Evolutionary conservation across 176 grass and related monocot genomes (phyloP).

Genomic region (Cymbopogon citratus): DNA sequence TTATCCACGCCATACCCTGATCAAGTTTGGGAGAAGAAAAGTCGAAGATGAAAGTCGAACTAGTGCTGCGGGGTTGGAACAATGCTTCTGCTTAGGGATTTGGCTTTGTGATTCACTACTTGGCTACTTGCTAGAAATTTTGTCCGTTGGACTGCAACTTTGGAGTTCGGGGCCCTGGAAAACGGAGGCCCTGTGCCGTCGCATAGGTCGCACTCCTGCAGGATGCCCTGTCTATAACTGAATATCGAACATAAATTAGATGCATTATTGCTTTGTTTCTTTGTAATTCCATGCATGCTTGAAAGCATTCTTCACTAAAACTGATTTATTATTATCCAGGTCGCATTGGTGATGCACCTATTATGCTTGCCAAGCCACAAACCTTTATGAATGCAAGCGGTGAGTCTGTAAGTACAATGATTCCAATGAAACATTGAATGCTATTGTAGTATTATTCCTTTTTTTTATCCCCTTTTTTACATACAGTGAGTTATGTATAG

Average conservation of each 20-base stretch:
- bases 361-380: conserved; percentile 92
- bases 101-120: neutral
- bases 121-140: neutral
- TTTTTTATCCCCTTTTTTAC: neutral
- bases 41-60: neutral
- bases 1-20: neutral
- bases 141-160: neutral
- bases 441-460: too few relatives aligned
- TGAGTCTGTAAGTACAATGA: conserved; percentile 95
- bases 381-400: conserved; percentile 99
- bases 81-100: neutral
- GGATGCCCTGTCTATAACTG: neutral
- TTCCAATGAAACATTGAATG: neutral
- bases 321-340: conserved; percentile 36
- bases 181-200: neutral
- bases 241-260: neutral
- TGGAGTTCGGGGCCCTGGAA: neutral
- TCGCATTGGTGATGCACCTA: conserved; percentile 57
- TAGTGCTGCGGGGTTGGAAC: neutral
- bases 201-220: too few relatives aligned
- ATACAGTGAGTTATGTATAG: conserved; percentile 33
- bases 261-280: conserved; percentile 18
- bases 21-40: neutral
- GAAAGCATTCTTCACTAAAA: neutral
- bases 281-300: neutral